Conservation (phyloP, 2,329 filamentous ascomycete genomes). For the Myotisia sp. region DNA sequence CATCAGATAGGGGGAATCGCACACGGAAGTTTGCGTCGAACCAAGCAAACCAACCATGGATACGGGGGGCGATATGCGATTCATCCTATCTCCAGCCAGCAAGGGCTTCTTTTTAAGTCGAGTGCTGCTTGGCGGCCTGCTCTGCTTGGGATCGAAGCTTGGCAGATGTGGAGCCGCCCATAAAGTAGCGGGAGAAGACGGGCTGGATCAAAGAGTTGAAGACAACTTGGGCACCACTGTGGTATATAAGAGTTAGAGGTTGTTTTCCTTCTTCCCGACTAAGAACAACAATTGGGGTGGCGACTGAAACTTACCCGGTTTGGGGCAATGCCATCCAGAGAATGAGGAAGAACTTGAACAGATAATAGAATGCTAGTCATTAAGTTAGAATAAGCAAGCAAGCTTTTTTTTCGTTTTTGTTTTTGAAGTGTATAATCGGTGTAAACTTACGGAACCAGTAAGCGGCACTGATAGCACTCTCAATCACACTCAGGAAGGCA, state of each 20-base stretch:
- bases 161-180: constrained; percentile 58
- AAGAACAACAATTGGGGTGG: too few species aligned
- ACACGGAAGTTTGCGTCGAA: too few species aligned
- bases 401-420: not conserved
- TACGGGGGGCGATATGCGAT: not conserved
- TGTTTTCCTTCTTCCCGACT: too few species aligned
- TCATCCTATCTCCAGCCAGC: not conserved
- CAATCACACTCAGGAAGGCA: constrained; percentile 51
- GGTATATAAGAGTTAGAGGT: constrained; percentile 6
- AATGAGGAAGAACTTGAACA: constrained; percentile 96
- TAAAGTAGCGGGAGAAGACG: constrained; percentile 85
- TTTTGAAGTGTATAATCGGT: not conserved
- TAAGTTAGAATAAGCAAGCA: constrained; percentile 14
- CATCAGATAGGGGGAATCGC: not conserved
- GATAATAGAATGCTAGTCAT: constrained; percentile 74
- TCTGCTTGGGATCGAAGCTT: constrained; percentile 83
- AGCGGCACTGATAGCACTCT: constrained; percentile 51
- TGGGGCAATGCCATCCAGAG: constrained; percentile 95
- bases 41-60: not conserved
- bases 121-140: constrained; percentile 48
- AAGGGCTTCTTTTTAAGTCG: constrained; percentile 34
- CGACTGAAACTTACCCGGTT: constrained; percentile 57
- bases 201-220: constrained; percentile 94
- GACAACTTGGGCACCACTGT: constrained; percentile 82
- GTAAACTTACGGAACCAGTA: constrained; percentile 50